Base-by-base conservation (phyloP, 1,284 basidiomycete genomes). In the Fomitopsis betulina region DNA sequence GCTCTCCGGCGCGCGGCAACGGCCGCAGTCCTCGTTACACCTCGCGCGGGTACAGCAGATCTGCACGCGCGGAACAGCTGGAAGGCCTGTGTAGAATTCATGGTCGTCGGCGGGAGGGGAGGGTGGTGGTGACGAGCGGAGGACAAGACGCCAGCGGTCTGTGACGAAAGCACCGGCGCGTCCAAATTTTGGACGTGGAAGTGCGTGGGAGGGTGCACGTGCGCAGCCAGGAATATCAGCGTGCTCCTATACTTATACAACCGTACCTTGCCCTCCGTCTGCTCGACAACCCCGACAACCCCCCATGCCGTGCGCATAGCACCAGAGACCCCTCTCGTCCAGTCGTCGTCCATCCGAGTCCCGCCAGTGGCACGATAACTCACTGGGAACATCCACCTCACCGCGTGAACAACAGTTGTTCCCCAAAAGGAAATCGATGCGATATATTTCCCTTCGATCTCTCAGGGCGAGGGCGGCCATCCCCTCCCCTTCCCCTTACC, bases 51-150 rank as follows among this genome's bases (percentile, higher is more conserved):
- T 64, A 85, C 64, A 23, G 78, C 78, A 67, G 79, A 73, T 59
- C 83, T 79, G 70, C 80, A 84, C 27, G 83, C 76, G 65, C 83
- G 82, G 70, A 89, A 74, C 56, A 79, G 61, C 57, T 78, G 77
- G 69, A 81, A 74, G 61, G 80, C 77, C 60, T 76, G 74, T 58
- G 75, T 67, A 64, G 79, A 72, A 72, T 73, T 80, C 84, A 85
- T 86, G 58, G 59, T 47, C 55, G 60, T 53, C 43, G 55, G 54
- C 47, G 55, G 60, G 57, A 39, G 53, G 65, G 57, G 58, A 56
- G 64, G 60, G 60, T 61, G 57, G 65, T 63, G 59, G 61, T 37
- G 35, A 37, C 35, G 35, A 59, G 55, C 15, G 35, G 62, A 62
- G 63, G 62, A 63, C 63, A 63, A 63, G 64, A 61, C 66, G 64